A percentile compares a stretch with the other conserved stretches of the same genome.
Evolutionary conservation across 2,329 filamentous ascomycete genomes (phyloP).

Genomic region (Immersiporthe knoxdaviesiana): DNA sequence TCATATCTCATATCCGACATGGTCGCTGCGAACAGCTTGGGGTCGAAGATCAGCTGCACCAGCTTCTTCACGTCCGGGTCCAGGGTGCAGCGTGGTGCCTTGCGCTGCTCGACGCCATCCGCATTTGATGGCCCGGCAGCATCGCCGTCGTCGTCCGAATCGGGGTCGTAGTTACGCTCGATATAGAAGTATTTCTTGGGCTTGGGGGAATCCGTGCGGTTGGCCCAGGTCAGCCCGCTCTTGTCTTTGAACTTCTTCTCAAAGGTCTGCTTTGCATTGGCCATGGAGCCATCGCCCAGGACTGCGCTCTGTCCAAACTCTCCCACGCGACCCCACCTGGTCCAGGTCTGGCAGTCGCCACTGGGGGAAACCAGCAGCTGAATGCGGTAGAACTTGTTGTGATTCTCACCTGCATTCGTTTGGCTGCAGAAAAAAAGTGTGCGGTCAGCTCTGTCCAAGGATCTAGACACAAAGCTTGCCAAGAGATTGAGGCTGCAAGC

Average conservation of each 20-base stretch:
- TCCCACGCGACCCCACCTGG: slow-evolving; percentile 79
- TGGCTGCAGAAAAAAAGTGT: slow-evolving; percentile 47
- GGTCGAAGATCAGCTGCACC: slow-evolving; percentile 84
- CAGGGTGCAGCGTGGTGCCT: slow-evolving; percentile 59
- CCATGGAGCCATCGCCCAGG: slow-evolving; percentile 47
- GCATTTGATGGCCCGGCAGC: slow-evolving; percentile 36
- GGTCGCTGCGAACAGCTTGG: slow-evolving; percentile 67
- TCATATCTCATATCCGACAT: slow-evolving; percentile 74
- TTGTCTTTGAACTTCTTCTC: slow-evolving; percentile 67
- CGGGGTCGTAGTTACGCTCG: slow-evolving; percentile 74
- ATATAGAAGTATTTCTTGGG: slow-evolving; percentile 78
- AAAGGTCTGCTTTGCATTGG: slow-evolving; percentile 53
- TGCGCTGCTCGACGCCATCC: slow-evolving; percentile 40
- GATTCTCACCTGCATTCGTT: slow-evolving; percentile 71
- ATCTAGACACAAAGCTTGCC: background rate
- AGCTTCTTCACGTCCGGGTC: slow-evolving; percentile 64
- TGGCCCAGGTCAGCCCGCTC: slow-evolving; percentile 59
- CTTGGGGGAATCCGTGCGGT: slow-evolving; percentile 58
- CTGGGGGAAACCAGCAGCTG: slow-evolving; percentile 55
- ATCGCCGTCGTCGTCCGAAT: slow-evolving; percentile 60
- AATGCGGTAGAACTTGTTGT: slow-evolving; percentile 82
- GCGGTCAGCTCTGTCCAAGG: background rate
- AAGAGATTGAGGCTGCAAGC: background rate
- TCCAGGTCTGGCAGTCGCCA: slow-evolving; percentile 65
- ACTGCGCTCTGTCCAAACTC: slow-evolving; percentile 55